These are phyloP conservation scores for Solanum lycopersicoides DNA, from an alignment of 257 asterid species.

Conservation along the genomic window DNA sequence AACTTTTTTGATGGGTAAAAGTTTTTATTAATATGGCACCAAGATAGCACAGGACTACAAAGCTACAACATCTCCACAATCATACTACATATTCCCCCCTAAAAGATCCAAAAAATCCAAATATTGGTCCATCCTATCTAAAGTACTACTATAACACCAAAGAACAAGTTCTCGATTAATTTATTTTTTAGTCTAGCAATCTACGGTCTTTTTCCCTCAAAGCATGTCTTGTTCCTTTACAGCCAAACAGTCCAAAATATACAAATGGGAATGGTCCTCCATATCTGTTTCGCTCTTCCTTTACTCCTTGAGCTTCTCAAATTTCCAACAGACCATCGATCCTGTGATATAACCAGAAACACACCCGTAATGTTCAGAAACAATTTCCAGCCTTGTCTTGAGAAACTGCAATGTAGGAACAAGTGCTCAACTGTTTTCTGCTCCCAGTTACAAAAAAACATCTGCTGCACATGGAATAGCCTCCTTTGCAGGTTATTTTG, in stretches of 20 bases:
- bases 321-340: background rate
- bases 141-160: background rate
- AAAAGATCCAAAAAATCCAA: background rate
- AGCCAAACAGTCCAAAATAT: background rate
- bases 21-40: background rate
- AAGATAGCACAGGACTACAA: background rate
- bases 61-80: background rate
- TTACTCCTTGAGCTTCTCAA: background rate
- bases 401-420: background rate
- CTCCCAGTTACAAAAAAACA: background rate
- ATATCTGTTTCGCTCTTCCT: background rate
- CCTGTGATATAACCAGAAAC: background rate
- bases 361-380: background rate
- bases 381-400: background rate
- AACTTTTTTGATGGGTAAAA: background rate
- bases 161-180: background rate
- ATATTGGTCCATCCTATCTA: background rate
- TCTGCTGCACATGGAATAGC: background rate
- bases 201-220: background rate
- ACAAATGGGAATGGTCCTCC: background rate
- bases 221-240: background rate
- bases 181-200: background rate
- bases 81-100: background rate
- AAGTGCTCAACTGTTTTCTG: background rate
- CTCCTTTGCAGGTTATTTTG: background rate